Conservation (phyloP, 148 eudicot species). For the Mesembryanthemum crystallinum region DNA sequence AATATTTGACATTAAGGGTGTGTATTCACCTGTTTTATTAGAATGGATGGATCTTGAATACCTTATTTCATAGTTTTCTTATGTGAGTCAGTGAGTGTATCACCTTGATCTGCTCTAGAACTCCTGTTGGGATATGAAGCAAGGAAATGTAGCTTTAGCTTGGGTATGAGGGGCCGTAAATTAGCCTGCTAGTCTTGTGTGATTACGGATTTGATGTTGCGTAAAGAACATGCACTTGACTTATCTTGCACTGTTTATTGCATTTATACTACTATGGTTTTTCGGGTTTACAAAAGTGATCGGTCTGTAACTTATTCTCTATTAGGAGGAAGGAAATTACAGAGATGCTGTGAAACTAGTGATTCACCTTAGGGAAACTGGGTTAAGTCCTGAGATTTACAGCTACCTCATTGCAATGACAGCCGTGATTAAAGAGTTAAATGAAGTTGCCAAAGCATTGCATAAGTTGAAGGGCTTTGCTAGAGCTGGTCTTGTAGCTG, state of each 20-base stretch:
- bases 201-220: not conserved
- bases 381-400: slow-evolving; percentile 71
- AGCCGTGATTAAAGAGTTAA: slow-evolving; percentile 80
- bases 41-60: not conserved
- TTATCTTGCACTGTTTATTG: not conserved
- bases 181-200: not conserved
- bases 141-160: not conserved
- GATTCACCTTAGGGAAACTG: slow-evolving; percentile 55
- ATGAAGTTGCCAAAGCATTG: slow-evolving; percentile 71
- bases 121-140: not conserved
- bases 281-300: not conserved
- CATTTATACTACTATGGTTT: not conserved
- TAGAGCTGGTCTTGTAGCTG: slow-evolving; percentile 52
- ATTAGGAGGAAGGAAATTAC: slow-evolving; percentile 74
- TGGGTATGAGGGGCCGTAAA: not conserved
- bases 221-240: not conserved
- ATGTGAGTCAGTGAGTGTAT: not conserved
- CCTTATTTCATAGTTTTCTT: not conserved
- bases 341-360: slow-evolving; percentile 74
- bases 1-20: not conserved
- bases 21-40: not conserved
- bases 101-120: not conserved
- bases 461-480: slow-evolving; percentile 65
- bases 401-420: slow-evolving; percentile 88
- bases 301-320: slow-evolving; percentile 4